Evolutionary conservation across 2,329 filamentous ascomycete genomes (phyloP).

Genomic region (Claviceps africana): DNA sequence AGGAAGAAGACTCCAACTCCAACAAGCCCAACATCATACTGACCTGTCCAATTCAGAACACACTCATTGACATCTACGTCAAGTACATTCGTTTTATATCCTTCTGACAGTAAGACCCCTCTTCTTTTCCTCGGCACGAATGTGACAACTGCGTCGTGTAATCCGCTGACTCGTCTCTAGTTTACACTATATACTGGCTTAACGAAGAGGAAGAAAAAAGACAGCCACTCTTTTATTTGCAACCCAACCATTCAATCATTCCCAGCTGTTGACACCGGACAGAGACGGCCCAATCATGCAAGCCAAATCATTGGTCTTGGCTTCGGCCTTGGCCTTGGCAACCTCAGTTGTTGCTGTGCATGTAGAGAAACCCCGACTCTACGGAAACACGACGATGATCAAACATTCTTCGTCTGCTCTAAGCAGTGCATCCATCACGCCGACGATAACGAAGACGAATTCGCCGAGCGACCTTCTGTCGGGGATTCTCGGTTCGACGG

Average conservation of each 20-base stretch:
- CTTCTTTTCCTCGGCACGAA: neutral
- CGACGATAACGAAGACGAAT: conserved; percentile 8
- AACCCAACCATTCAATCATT: neutral
- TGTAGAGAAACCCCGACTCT: conserved; percentile 35
- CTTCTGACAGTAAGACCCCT: conserved; percentile 32
- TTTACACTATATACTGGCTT: neutral
- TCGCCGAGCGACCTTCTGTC: conserved; percentile 13
- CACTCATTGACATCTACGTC: conserved; percentile 41
- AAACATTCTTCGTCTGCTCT: conserved; percentile 11
- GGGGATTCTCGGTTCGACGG: conserved; percentile 7
- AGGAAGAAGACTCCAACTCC: no score
- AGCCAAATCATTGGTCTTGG: conserved; percentile 30
- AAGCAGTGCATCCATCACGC: conserved; percentile 9
- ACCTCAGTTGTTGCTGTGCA: conserved; percentile 30
- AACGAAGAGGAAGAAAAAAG: neutral
- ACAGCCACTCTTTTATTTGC: neutral
- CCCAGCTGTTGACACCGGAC: neutral
- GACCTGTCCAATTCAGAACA: conserved; percentile 15
- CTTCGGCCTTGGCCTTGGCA: conserved; percentile 34
- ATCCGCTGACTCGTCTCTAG: neutral
- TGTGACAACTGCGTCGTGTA: neutral
- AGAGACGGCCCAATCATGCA: conserved; percentile 30
- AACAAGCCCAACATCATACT: no score
- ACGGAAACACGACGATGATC: conserved; percentile 35
- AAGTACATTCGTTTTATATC: conserved; percentile 44